Percentiles rank a stretch among this genome's conserved stretches.
These are phyloP conservation scores for Arachnopeziza araneosa DNA, from an alignment of 2,329 filamentous ascomycete genomes.

Conservation along the genomic window DNA sequence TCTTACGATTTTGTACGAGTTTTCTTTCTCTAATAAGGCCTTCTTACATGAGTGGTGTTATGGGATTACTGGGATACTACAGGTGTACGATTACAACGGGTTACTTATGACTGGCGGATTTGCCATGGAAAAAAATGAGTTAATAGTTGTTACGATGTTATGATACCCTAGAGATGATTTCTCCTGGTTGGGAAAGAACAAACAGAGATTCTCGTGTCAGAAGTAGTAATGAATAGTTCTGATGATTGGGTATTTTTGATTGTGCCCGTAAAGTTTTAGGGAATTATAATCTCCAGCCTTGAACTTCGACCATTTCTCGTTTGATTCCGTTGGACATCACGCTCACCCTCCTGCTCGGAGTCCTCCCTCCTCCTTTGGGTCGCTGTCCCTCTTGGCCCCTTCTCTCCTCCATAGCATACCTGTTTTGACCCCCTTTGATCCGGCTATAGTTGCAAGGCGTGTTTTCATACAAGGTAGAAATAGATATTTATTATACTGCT, in stretches of 20 bases:
- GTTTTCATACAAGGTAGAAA: no score
- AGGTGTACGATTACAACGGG: neutral
- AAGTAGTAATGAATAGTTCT: neutral
- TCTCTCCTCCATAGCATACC: no score
- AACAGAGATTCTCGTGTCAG: neutral
- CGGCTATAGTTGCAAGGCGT: no score
- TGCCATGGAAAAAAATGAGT: no score
- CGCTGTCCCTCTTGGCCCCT: neutral
- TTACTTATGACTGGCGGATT: neutral
- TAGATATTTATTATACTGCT: no score
- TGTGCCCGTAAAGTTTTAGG: neutral
- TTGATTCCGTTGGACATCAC: neutral
- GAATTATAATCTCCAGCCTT: conserved; percentile 5
- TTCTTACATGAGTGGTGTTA: neutral
- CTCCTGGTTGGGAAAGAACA: neutral
- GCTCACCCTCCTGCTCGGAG: neutral
- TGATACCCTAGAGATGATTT: neutral
- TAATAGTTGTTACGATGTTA: neutral
- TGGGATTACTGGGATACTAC: neutral
- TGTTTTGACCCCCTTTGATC: no score
- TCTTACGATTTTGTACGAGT: no score
- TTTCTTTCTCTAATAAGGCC: neutral
- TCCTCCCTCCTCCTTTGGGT: neutral
- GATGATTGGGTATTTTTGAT: neutral
- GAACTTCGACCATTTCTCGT: conserved; percentile 1